These are phyloP conservation scores for Cercospora zeina DNA, from an alignment of 2,329 filamentous ascomycete genomes.

Conservation along the genomic window DNA sequence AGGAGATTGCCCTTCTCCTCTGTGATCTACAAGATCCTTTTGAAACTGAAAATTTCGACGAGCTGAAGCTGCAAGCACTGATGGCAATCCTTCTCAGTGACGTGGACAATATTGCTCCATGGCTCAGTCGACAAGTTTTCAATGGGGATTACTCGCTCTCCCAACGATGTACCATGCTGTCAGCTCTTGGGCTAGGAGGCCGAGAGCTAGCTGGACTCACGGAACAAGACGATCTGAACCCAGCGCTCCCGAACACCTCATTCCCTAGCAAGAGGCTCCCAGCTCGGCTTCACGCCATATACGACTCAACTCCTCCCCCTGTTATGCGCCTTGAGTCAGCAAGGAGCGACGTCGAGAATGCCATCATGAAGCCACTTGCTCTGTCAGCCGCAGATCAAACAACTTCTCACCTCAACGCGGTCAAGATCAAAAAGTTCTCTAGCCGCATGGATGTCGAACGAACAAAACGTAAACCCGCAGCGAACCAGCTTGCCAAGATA, in stretches of 20 bases:
- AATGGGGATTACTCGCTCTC: constrained; percentile 86
- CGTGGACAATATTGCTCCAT: constrained; percentile 75
- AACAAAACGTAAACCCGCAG: constrained; percentile 59
- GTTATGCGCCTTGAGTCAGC: constrained; percentile 67
- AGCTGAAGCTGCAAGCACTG: constrained; percentile 75
- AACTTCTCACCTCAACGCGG: constrained; percentile 70
- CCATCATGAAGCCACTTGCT: constrained; percentile 78
- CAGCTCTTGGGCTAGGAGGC: constrained; percentile 76
- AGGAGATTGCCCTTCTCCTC: constrained; percentile 75
- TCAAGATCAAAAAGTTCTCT: constrained; percentile 89
- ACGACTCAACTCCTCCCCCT: constrained; percentile 44
- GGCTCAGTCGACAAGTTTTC: constrained; percentile 84
- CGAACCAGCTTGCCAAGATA: constrained; percentile 76
- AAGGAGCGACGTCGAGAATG: constrained; percentile 65
- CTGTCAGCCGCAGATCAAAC: constrained; percentile 75
- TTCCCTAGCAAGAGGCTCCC: constrained; percentile 85
- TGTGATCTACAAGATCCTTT: constrained; percentile 83
- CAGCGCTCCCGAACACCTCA: constrained; percentile 35
- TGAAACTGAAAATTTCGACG: constrained; percentile 74
- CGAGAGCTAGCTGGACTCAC: constrained; percentile 82
- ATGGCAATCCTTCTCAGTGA: constrained; percentile 76
- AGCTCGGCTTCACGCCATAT: constrained; percentile 69
- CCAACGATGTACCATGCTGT: constrained; percentile 78
- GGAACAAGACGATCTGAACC: constrained; percentile 51
- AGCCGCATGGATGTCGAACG: constrained; percentile 67